phyloP scores from a whole-genome alignment of 2,329 filamentous ascomycete species.

The Sarocladiaceae sp. region DNA sequence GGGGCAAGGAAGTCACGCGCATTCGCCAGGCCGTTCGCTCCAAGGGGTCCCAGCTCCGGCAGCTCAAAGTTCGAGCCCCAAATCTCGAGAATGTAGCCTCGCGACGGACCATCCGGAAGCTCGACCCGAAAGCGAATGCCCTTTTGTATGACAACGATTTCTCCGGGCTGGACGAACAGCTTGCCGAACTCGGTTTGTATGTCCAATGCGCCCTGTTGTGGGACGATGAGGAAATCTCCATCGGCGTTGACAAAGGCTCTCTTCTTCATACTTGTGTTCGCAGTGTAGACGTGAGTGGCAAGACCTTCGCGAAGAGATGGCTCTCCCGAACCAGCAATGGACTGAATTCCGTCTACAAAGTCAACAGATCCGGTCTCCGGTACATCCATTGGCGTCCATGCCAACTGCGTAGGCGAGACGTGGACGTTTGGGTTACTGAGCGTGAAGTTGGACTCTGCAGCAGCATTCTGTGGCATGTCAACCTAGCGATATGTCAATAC shows the following conservation, averaged over 20 bases:
- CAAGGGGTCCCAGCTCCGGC: constrained; percentile 64
- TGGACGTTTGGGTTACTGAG: background rate
- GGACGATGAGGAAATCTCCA: constrained; percentile 64
- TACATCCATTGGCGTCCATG: background rate
- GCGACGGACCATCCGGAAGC: constrained; percentile 49
- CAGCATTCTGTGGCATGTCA: background rate
- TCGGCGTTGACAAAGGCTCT: constrained; percentile 69
- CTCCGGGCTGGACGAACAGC: constrained; percentile 57
- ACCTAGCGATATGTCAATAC: background rate
- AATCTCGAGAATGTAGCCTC: constrained; percentile 67
- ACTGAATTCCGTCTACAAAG: constrained; percentile 42
- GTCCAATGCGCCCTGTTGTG: constrained; percentile 59
- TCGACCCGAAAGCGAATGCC: constrained; percentile 59
- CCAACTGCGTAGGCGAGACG: background rate
- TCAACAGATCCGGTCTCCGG: constrained; percentile 21
- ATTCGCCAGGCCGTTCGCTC: constrained; percentile 63
- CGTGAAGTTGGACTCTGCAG: background rate
- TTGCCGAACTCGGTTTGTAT: constrained; percentile 62
- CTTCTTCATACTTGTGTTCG: constrained; percentile 63
- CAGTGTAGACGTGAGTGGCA: constrained; percentile 65
- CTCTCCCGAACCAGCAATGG: constrained; percentile 67
- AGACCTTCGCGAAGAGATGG: constrained; percentile 64
- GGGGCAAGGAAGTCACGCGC: constrained; percentile 67
- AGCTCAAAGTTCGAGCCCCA: constrained; percentile 63
- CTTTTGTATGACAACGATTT: constrained; percentile 60